These are phyloP conservation scores for Fagus sylvatica DNA, from an alignment of 306 rosid species.

Conservation along the genomic window DNA sequence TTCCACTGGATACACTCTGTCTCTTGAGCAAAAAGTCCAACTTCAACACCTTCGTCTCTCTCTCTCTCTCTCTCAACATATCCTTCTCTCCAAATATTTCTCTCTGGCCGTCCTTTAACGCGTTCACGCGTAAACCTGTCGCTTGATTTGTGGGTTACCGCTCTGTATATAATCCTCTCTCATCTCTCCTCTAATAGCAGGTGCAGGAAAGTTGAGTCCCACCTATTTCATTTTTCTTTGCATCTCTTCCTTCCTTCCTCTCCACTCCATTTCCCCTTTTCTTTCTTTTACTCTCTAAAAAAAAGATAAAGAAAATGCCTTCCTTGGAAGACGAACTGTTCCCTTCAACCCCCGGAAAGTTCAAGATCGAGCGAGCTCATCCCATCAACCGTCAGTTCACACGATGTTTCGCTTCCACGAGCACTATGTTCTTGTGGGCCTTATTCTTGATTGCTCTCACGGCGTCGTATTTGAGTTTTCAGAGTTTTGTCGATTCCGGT, in stretches of 20 bases:
- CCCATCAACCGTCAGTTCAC: conserved; percentile 67
- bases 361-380: conserved; percentile 71
- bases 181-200: conserved; percentile 16
- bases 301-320: conserved; percentile 36
- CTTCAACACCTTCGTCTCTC: not conserved
- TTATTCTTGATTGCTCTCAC: conserved; percentile 73
- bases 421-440: conserved; percentile 92
- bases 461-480: conserved; percentile 77
- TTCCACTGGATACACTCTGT: not conserved
- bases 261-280: not conserved
- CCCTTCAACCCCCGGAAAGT: conserved; percentile 86
- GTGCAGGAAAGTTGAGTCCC: conserved; percentile 38
- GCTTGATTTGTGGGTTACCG: conserved; percentile 28
- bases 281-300: not conserved
- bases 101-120: conserved; percentile 42
- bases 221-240: conserved; percentile 22
- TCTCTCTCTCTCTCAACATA: not conserved
- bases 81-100: not conserved
- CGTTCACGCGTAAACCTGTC: conserved; percentile 68
- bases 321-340: conserved; percentile 65
- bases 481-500: conserved; percentile 67
- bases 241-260: conserved; percentile 29
- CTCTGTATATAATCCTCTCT: conserved; percentile 50
- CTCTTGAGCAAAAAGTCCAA: not conserved
- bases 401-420: conserved; percentile 81